Evolutionary conservation across 208 protist species (phyloP), one percentile per base, ranked within the genome.

Genomic region (Trypanosoma rangeli): DNA sequence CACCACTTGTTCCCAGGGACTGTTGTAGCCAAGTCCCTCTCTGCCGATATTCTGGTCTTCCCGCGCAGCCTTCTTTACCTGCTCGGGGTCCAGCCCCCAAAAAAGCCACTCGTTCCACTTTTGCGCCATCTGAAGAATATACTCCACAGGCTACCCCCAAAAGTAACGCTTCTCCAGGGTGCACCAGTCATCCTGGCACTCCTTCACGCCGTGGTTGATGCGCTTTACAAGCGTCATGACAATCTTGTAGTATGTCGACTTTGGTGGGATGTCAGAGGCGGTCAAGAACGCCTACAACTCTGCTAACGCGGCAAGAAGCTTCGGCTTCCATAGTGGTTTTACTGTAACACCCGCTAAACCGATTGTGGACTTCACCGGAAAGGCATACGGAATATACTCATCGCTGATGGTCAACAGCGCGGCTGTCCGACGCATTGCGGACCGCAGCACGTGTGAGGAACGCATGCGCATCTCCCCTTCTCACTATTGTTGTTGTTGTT

Each of bases 31-130:
- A 18, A 85, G 72, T 37, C 92, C 92, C 68, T 96, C 92, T 67
- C 85, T 85, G 53, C 92, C 92, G 59, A 96, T 94, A 60, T 85
- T 85, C 69, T 94, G 87, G 53, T 96, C 92, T 76, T 96, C 92
- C 49, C 89, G 84, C 49, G 85, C 87, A 2, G 94, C 85, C 59
- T 93, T 93, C 79, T 96, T 96, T 58, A 94, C 89, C 83, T 96
- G 92, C 80, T 96, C 92, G 31, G 92, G 92, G 70, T 96, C 92
- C 18, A 96, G 82, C 76, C 94, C 88, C 89, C 92, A 96, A 70
- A 96, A 90, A 53, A 88, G 88, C 89, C 88, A 96, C 78, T 96
- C 92, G 37, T 96, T 96, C 92, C 92, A 96, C 84, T 94, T 94
- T 71, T 96, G 92, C 49, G 92, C 92, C 49, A 96, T 85, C 71